phyloP scores from a whole-genome alignment of 257 asterid species.

The Nyctanthes arbortristis region DNA sequence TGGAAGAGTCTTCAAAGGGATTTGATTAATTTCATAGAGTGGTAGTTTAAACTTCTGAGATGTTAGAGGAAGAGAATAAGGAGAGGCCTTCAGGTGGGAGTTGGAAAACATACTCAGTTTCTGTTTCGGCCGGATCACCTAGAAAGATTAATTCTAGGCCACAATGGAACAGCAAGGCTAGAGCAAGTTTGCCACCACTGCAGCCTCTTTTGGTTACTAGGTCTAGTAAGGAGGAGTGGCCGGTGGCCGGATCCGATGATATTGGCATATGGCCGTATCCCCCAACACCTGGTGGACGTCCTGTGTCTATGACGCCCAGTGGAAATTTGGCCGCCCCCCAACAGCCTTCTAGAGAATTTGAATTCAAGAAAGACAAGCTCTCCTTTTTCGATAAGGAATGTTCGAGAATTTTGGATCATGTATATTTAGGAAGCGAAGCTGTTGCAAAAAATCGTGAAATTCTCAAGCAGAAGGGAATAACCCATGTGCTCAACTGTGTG shows the following conservation, averaged over 20 bases:
- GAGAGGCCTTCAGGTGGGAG: constrained; percentile 46
- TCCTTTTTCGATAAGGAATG: constrained; percentile 91
- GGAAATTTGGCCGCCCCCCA: constrained; percentile 53
- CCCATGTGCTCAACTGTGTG: constrained; percentile 95
- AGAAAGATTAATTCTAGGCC: constrained; percentile 56
- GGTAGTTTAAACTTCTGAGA: constrained; percentile 38
- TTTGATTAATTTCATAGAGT: constrained; percentile 45
- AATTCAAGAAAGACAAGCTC: constrained; percentile 66
- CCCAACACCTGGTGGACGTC: constrained; percentile 70
- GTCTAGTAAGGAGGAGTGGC: constrained; percentile 80
- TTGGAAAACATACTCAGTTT: constrained; percentile 62
- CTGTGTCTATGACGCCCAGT: constrained; percentile 48
- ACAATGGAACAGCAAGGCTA: constrained; percentile 81
- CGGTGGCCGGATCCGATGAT: constrained; percentile 87
- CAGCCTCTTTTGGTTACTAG: constrained; percentile 79
- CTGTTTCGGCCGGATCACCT: constrained; percentile 75
- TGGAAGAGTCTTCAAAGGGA: constrained; percentile 27
- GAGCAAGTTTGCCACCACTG: constrained; percentile 93
- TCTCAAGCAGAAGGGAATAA: constrained; percentile 67
- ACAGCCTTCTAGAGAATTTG: constrained; percentile 56
- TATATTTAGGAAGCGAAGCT: constrained; percentile 79
- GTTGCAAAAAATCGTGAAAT: constrained; percentile 76
- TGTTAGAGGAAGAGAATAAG: constrained; percentile 64
- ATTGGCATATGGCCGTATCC: constrained; percentile 84
- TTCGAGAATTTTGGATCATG: constrained; percentile 71